Conservation (phyloP, 257 asterid species). For the Gynochthodes officinalis region DNA sequence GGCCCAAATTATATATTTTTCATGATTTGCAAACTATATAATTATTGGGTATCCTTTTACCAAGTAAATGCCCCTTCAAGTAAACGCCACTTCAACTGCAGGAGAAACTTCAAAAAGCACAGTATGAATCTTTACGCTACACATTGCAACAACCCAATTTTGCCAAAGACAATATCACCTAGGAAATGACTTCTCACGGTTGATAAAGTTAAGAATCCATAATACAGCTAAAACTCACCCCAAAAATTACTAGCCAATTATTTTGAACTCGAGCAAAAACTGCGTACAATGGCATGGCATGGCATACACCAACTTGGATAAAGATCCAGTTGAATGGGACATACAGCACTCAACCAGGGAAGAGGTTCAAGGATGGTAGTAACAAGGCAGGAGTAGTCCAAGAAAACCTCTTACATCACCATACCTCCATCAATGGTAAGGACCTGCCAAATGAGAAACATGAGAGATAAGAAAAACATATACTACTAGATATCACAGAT, state of each 20-base stretch:
- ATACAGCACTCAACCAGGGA: constrained; percentile 9
- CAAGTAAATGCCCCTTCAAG: too few species aligned
- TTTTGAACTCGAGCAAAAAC: constrained; percentile 12
- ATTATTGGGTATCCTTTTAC: too few species aligned
- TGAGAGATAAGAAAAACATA: constrained; percentile 1
- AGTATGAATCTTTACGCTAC: neutral
- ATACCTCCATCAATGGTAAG: constrained; percentile 89
- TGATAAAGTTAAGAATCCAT: neutral
- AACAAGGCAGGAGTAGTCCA: neutral
- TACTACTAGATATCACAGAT: too few species aligned
- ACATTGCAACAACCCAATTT: neutral
- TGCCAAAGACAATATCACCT: neutral
- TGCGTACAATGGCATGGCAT: constrained; percentile 7
- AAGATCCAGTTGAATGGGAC: neutral
- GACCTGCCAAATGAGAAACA: constrained; percentile 45
- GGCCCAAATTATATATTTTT: too few species aligned
- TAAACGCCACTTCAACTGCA: too few species aligned
- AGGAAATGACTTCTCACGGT: neutral
- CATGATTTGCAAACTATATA: too few species aligned
- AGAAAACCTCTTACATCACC: constrained; percentile 61
- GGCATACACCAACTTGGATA: neutral
- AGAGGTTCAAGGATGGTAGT: neutral
- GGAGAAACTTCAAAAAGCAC: too few species aligned
- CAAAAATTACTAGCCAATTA: neutral
- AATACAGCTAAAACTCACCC: constrained; percentile 1